Conservation (phyloP, 768 basidiomycete genomes). For the Sistotremastrum suecicum region DNA sequence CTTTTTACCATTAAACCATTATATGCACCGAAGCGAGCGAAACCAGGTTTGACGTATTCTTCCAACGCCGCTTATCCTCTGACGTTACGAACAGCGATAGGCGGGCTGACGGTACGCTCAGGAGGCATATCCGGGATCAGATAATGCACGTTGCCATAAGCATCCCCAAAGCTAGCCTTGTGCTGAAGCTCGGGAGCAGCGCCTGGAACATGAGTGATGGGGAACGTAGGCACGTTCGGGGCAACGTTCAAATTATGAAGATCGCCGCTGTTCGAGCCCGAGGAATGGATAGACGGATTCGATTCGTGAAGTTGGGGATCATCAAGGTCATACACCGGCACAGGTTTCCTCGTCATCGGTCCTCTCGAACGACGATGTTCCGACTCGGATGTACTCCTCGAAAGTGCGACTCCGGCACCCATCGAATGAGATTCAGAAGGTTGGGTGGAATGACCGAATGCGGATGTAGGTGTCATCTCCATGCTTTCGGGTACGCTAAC, state of each 20-base stretch:
- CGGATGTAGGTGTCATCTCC: not conserved
- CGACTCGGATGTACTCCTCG: not conserved
- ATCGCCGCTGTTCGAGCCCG: not conserved
- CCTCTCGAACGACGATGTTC: constrained; percentile 2
- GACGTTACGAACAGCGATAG: not conserved
- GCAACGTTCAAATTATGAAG: not conserved
- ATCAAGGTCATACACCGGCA: constrained; percentile 34
- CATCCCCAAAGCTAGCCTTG: constrained; percentile 32
- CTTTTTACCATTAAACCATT: not conserved
- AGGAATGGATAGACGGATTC: not conserved
- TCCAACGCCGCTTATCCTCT: too few species aligned
- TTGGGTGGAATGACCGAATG: not conserved
- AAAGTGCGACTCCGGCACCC: not conserved
- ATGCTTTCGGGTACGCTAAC: not conserved
- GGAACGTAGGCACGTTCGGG: not conserved
- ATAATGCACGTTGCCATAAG: constrained; percentile 33
- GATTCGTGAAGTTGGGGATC: constrained; percentile 12
- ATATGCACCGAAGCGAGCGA: not conserved
- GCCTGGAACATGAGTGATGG: not conserved
- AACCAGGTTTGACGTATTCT: too few species aligned
- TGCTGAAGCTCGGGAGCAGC: constrained; percentile 16
- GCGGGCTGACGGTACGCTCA: not conserved
- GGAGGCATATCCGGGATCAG: constrained; percentile 45
- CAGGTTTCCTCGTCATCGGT: constrained; percentile 36
- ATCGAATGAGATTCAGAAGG: not conserved